Evolutionary conservation across 495 filamentous ascomycete genomes (phyloP), one percentile per base, ranked within the genome.

Genomic region (Pseudomonodictys pantanalensis): DNA sequence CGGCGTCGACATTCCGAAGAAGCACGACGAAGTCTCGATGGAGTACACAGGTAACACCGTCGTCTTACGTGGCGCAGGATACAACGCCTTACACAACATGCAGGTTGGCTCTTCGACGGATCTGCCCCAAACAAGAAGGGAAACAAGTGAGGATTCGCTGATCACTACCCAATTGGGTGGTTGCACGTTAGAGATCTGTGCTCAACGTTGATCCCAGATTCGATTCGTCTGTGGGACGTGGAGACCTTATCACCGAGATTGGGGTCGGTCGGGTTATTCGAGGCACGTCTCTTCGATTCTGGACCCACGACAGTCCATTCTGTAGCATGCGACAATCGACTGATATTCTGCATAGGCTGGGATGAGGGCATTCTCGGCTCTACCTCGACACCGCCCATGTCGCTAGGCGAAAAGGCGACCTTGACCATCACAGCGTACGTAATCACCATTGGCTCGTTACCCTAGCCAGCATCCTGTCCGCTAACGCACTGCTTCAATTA

Each of bases 321-420:
- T 52, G 22, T n/a, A 52, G 29, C 18, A 44, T 56, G 43, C 44
- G 25, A 56, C 22, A 39, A 41, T 52, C 33, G 28, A 58, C 54
- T 66, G 52, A 64, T 38, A 23, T 50, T 33, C 47, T 56, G 56
- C 54, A 63, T 56, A 69, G 66, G 66, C 55, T 69, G 62, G 64
- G 66, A 69, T 60, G 63, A 66, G 28, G 66, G 66, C 30, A 69
- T 69, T 50, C 50, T 69, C 15, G 59, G 62, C 53, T 53, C 46
- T 41, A 24, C 3, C 17, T 26, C 26, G n/a, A 56, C 32, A 11
- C 11, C 32, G 24, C 20, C 32, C 45, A 69, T 69, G 66, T 62
- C 62, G 56, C 50, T 69, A 53, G 66, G 64, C 64, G 66, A 69
- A 38, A 61, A 66, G 35, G 58, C 66, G 20, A 66, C 64, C 33